Percentiles rank a stretch among this genome's conserved stretches.
Evolutionary conservation across 352 stramenopile species (phyloP).

Genomic region (Phytophthora citricola): DNA sequence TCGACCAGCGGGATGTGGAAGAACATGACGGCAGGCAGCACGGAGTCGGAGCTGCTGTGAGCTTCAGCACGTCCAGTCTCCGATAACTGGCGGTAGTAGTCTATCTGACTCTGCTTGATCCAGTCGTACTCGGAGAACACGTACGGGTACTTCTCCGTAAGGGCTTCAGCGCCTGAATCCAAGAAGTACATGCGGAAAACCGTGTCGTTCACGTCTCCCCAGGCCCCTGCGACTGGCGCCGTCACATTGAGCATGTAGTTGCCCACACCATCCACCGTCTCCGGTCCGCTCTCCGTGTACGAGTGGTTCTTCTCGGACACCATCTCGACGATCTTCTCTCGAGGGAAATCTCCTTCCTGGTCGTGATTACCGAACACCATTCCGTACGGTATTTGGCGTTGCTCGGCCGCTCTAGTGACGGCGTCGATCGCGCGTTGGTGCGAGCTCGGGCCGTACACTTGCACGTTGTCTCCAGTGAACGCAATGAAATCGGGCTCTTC

Average conservation of each 20-base stretch:
- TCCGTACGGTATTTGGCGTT: slow-evolving; percentile 54
- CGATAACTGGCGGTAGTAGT: slow-evolving; percentile 49
- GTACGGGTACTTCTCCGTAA: slow-evolving; percentile 42
- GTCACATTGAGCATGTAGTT: slow-evolving; percentile 67
- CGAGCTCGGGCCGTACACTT: slow-evolving; percentile 34
- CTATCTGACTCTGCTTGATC: slow-evolving; percentile 61
- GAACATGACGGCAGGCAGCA: slow-evolving; percentile 63
- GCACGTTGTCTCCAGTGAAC: slow-evolving; percentile 65
- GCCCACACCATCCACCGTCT: slow-evolving; percentile 43
- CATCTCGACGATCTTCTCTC: slow-evolving; percentile 46
- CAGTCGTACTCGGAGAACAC: slow-evolving; percentile 53
- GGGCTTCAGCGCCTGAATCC: slow-evolving; percentile 45
- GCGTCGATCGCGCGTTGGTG: slow-evolving; percentile 48
- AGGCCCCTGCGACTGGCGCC: slow-evolving; percentile 37
- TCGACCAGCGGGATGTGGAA: slow-evolving; percentile 71
- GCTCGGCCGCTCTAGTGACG: slow-evolving; percentile 40
- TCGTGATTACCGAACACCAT: slow-evolving; percentile 76
- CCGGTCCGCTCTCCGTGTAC: slow-evolving; percentile 50
- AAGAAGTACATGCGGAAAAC: slow-evolving; percentile 77
- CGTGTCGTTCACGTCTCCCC: slow-evolving; percentile 30
- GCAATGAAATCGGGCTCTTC: slow-evolving; percentile 65
- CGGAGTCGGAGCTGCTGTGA: slow-evolving; percentile 24
- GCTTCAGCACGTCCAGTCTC: slow-evolving; percentile 23
- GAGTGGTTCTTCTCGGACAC: slow-evolving; percentile 45
- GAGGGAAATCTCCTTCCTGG: slow-evolving; percentile 46